Percentiles rank a stretch among this genome's conserved stretches.
Conservation (phyloP, 176 grass and related monocot species). For the Carex pumila region DNA sequence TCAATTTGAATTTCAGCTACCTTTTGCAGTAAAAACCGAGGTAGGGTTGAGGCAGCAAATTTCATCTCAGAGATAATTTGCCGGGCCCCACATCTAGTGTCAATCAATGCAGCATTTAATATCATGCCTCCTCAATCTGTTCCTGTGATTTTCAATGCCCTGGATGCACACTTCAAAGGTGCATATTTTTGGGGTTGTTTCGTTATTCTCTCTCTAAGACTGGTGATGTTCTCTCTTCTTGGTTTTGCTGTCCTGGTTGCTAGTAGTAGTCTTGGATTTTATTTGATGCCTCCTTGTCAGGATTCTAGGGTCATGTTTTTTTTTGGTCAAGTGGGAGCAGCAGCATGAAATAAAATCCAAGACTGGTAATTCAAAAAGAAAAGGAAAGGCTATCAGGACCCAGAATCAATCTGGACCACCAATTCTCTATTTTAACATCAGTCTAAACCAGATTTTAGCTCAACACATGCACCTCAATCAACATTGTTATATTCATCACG, state of each 20-base stretch:
- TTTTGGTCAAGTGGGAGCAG: neutral
- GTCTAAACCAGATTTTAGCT: neutral
- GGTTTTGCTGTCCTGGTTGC: neutral
- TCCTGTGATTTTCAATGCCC: constrained; percentile 29
- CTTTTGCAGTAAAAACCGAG: constrained; percentile 38
- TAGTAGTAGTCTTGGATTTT: neutral
- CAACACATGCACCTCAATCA: neutral
- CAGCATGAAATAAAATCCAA: neutral
- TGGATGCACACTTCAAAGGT: constrained; percentile 26
- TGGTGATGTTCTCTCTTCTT: neutral
- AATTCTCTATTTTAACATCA: neutral
- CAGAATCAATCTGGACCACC: neutral
- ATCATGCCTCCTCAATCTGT: constrained; percentile 40
- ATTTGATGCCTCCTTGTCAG: neutral
- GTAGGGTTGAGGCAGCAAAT: constrained; percentile 27
- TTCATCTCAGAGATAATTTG: constrained; percentile 29
- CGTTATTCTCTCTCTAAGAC: neutral
- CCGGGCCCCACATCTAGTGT: constrained; percentile 27
- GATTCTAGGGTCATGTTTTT: neutral
- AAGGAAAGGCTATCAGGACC: neutral
- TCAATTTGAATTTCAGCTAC: neutral
- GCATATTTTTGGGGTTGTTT: neutral
- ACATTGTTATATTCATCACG: neutral
- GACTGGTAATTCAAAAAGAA: neutral
- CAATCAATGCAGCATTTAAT: constrained; percentile 36